phyloP scores from a whole-genome alignment of 202 grass and related monocot species.

The Saccharum hybrid region DNA sequence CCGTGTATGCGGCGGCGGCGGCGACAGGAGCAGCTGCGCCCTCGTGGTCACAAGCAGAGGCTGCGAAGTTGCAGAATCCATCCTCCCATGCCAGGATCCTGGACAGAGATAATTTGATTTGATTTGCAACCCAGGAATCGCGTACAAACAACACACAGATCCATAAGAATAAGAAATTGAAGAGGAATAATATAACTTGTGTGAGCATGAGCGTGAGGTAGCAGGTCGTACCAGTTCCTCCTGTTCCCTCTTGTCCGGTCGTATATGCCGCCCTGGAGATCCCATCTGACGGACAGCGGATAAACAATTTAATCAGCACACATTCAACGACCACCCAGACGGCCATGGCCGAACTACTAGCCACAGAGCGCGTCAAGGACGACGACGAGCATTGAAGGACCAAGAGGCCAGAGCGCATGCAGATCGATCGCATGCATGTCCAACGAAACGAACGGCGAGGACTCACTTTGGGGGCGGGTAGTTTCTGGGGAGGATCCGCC shows the following conservation, averaged over 20 bases:
- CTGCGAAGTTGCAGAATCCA: conserved; percentile 80
- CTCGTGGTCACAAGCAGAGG: conserved; percentile 52
- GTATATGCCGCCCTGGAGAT: conserved; percentile 79
- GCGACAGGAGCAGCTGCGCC: conserved; percentile 9
- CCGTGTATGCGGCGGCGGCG: conserved; percentile 13
- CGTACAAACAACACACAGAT: background rate
- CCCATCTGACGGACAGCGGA: conserved; percentile 64
- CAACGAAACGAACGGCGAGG: background rate
- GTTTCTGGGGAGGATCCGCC: conserved; percentile 92
- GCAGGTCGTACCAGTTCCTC: conserved; percentile 82
- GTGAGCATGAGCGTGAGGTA: background rate
- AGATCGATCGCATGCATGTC: background rate
- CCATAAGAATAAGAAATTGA: conserved; percentile 13
- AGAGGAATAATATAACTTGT: background rate
- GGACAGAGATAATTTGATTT: background rate
- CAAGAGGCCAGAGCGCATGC: background rate
- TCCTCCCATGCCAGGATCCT: conserved; percentile 84
- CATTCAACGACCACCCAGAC: background rate
- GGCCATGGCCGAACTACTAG: background rate
- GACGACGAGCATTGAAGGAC: background rate
- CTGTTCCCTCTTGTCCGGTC: conserved; percentile 89
- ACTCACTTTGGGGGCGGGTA: conserved; percentile 90
- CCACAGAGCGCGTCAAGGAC: background rate
- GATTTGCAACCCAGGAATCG: background rate
- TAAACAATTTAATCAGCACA: background rate